Evolutionary conservation across 768 basidiomycete genomes (phyloP).

Genomic region (Mycena sanguinolenta): DNA sequence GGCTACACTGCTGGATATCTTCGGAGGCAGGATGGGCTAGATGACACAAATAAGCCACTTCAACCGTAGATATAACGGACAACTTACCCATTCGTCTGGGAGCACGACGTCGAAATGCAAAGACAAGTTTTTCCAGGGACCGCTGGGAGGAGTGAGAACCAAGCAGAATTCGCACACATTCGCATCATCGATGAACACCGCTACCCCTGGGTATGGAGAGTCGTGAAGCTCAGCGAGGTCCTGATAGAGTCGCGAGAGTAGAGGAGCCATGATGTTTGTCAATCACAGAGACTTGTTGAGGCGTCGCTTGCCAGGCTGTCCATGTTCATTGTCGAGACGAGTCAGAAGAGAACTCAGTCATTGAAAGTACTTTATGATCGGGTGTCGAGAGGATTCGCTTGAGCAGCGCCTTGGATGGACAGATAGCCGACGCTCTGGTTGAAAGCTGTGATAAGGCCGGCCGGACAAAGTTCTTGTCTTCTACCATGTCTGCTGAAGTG

Average conservation of each 20-base stretch:
- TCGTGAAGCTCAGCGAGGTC: slow-evolving; percentile 58
- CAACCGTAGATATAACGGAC: too few species aligned
- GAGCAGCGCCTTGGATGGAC: too few species aligned
- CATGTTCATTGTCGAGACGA: too few species aligned
- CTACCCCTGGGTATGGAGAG: slow-evolving; percentile 59
- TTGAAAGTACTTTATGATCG: too few species aligned
- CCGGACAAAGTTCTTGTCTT: too few species aligned
- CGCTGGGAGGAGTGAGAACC: slow-evolving; percentile 58
- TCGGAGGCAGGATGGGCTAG: slow-evolving; percentile 53
- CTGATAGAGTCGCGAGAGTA: slow-evolving; percentile 52
- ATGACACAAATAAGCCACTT: too few species aligned
- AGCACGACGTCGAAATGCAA: slow-evolving; percentile 39
- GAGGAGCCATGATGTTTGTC: slow-evolving; percentile 14
- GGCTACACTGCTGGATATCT: slow-evolving; percentile 49
- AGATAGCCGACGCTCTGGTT: too few species aligned
- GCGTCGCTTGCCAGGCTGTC: too few species aligned
- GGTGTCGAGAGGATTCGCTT: too few species aligned
- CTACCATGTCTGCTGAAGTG: too few species aligned
- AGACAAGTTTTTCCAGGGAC: slow-evolving; percentile 58
- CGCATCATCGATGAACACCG: slow-evolving; percentile 56
- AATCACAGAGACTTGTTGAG: background rate
- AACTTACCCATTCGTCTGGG: slow-evolving; percentile 46
- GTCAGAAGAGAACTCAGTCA: too few species aligned
- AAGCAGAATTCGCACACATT: slow-evolving; percentile 58
- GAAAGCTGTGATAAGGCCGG: too few species aligned